Evolutionary conservation across 129 eudicot genomes (phyloP).

Genomic region (Sambucus nigra): DNA sequence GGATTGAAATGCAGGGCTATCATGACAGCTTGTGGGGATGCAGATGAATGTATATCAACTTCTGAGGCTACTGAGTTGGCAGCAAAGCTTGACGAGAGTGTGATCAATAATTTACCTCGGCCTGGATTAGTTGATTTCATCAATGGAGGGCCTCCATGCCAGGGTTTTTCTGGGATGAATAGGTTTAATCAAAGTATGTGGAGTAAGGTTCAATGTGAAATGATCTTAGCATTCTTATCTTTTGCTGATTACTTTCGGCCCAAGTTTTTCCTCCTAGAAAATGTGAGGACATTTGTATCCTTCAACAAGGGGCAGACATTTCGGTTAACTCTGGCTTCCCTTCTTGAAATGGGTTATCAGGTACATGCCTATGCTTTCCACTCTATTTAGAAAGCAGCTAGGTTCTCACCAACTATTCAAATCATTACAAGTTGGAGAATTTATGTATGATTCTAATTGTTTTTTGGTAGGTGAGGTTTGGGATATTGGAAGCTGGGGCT

Average conservation of each 20-base stretch:
- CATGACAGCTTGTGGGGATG: slow-evolving; percentile 52
- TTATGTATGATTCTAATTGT: neutral
- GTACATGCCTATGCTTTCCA: slow-evolving; percentile 1
- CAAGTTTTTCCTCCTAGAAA: slow-evolving; percentile 29
- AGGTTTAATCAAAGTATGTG: slow-evolving; percentile 54
- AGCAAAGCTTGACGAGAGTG: slow-evolving; percentile 7
- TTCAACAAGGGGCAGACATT: slow-evolving; percentile 63
- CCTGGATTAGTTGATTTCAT: slow-evolving; percentile 22
- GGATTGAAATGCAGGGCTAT: slow-evolving; percentile 33
- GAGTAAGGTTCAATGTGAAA: slow-evolving; percentile 72
- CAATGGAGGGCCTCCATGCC: slow-evolving; percentile 24
- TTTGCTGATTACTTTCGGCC: slow-evolving; percentile 62
- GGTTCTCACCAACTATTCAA: too few species aligned
- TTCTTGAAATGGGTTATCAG: slow-evolving; percentile 11
- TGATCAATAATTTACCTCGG: slow-evolving; percentile 17
- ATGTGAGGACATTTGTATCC: slow-evolving; percentile 25
- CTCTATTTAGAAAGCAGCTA: too few species aligned
- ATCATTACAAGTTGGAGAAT: neutral
- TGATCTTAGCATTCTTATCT: slow-evolving; percentile 53
- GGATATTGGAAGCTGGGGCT: slow-evolving; percentile 53
- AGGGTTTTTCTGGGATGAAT: slow-evolving; percentile 79
- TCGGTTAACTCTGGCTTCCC: slow-evolving; percentile 18
- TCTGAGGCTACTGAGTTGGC: slow-evolving; percentile 16
- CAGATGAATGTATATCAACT: slow-evolving; percentile 17
- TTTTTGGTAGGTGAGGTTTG: slow-evolving; percentile 49